phyloP scores from a whole-genome alignment of 2,329 filamentous ascomycete species.

The Nothophaeocryptopus gaeumannii region DNA sequence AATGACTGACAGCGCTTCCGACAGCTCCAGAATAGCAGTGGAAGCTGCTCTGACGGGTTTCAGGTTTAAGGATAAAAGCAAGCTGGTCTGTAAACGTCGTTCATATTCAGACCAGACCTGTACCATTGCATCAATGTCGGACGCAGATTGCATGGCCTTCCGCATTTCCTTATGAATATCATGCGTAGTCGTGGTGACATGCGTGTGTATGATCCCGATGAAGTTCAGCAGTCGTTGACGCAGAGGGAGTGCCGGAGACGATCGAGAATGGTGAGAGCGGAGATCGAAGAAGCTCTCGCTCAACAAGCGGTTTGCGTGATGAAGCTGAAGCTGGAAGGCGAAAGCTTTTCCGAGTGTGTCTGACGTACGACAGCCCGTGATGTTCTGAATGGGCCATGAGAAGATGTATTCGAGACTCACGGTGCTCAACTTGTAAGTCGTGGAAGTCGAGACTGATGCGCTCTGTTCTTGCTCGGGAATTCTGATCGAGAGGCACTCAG shows the following conservation, averaged over 20 bases:
- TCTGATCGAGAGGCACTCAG: conserved; percentile 61
- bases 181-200: conserved; percentile 69
- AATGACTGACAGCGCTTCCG: conserved; percentile 45
- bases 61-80: conserved; percentile 67
- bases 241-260: conserved; percentile 49
- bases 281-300: conserved; percentile 48
- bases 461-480: conserved; percentile 49
- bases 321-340: conserved; percentile 73
- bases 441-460: conserved; percentile 29
- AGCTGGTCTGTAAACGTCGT: conserved; percentile 61
- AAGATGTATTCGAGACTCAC: conserved; percentile 32
- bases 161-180: conserved; percentile 59
- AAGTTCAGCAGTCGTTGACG: conserved; percentile 71
- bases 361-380: conserved; percentile 66
- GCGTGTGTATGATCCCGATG: conserved; percentile 68
- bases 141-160: conserved; percentile 56
- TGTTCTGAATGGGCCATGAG: conserved; percentile 64
- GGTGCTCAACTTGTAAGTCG: conserved; percentile 14
- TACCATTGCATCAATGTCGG: conserved; percentile 81
- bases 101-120: conserved; percentile 64
- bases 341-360: conserved; percentile 69
- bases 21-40: conserved; percentile 72
- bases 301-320: conserved; percentile 66
- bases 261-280: conserved; percentile 6
- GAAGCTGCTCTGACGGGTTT: conserved; percentile 69